Base-by-base conservation (phyloP, 1,284 basidiomycete genomes). In the Singerocomus inundabilis region DNA sequence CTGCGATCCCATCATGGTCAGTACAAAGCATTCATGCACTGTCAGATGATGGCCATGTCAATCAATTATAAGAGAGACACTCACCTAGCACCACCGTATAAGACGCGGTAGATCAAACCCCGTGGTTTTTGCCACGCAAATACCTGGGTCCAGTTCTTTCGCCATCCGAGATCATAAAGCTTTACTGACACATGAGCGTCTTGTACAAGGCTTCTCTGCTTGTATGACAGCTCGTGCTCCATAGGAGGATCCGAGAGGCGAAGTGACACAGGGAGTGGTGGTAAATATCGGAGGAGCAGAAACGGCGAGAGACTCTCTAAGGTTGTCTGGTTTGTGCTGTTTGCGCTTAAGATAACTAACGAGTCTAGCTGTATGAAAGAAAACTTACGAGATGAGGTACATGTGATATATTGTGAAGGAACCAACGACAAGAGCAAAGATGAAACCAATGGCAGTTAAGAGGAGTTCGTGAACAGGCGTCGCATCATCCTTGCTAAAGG, bases 281-380 rank as follows among this genome's bases (percentile, higher is more conserved):
- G 83, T 30, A 91, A 71, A 59, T 87, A 71, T 47, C 83, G 80
- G 42, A 91, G 74, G 10, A 91, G 77, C 28, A 88, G 71, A 62
- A 88, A 90, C 3, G 88, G 88, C 0, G 88, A 82, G 33, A 93
- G 78, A 53, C 84, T 78, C 64, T 95, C 92, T 28, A 93, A 60
- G 0, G 91, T 94, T 5, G 91, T 93, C 67, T 91, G 87, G 66
- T 94, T 94, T 38, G 86, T 89, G 26, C 90, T 93, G 58, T 16
- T 44, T 11, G n/a, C 21, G 21, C 15, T 26, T 51, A 44, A 54
- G 46, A 34, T 37, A 28, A 11, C 3, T 33, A 34, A 36, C 13
- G 16, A 51, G 44, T 38, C 6, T 40, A 32, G 10, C 31, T 44
- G 11, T 13, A 31, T 24, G 32, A 51, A 25, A 13, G n/a, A n/a